Evolutionary conservation across 1,284 basidiomycete species (phyloP), one percentile per base, ranked within the genome.

Genomic region (Trichosporon asahii): DNA sequence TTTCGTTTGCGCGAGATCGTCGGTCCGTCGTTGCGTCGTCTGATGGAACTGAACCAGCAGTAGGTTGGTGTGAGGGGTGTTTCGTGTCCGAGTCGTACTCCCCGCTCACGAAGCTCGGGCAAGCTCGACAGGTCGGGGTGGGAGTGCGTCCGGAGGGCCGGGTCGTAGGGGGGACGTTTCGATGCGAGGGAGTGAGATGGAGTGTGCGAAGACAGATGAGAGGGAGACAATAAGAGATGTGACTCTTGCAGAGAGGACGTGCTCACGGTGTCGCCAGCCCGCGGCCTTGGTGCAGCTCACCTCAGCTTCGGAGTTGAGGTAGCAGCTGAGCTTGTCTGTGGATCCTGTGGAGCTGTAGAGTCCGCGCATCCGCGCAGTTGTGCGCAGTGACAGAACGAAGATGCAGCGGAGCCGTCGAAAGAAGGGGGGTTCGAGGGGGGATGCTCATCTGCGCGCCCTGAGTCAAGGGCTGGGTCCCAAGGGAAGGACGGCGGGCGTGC

Each of bases 1-100:
- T 21, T 25, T 18, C 44, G 21, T 53, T 61, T 18, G 15, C 14
- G 57, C 18, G 27, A 61, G 27, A 31, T 61, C 57, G 31, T 29
- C 8, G 15, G 57, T 31, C 29, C 57, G 57, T 61, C 57, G 57
- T 31, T 7, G 15, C 57, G 57, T 61, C 57, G 57, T 31, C 27
- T 61, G 57, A 61, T 29, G 27, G 18, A 31, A 5, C 57, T 4
- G 27, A 7, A 6, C 57, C 29, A 27, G 57, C 29, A n/a, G 49
- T 25, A 53, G 57, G 57, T 61, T 31, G 29, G 35, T 8, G 57
- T 8, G 57, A n/a, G 27, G 27, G 27, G 27, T 31, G 57, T 61
- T 61, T 61, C 57, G 57, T 31, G 8, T 31, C 23, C 29, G 27
- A 61, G 57, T 61, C 57, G 57, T 61, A 61, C 3, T 61, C 57